A percentile compares a stretch with the other conserved stretches of the same genome.
phyloP scores from a whole-genome alignment of 345 rosid species.

The Erucastrum elatum region DNA sequence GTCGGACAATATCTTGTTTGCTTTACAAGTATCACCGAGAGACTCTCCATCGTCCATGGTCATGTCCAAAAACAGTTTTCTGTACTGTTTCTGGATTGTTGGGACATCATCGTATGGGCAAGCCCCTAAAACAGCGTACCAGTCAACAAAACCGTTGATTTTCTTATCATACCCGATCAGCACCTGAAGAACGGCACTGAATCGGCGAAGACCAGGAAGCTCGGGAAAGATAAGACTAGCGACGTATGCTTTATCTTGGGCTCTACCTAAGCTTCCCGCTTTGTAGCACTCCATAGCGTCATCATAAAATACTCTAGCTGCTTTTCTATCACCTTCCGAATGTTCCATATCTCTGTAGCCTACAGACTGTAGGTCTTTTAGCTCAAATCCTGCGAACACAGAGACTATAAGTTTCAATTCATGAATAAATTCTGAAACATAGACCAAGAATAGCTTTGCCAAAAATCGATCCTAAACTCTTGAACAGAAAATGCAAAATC shows the following conservation, averaged over 20 bases:
- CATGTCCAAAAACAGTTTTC: background rate
- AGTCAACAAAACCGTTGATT: constrained; percentile 48
- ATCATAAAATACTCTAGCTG: constrained; percentile 36
- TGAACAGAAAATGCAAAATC: background rate
- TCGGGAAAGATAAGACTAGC: constrained; percentile 42
- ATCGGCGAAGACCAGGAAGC: constrained; percentile 51
- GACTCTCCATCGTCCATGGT: background rate
- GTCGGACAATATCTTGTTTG: background rate
- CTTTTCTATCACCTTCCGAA: background rate
- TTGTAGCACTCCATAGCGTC: constrained; percentile 49
- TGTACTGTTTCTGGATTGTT: background rate
- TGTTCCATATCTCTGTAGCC: too few relatives aligned
- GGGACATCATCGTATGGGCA: background rate
- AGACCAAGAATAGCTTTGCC: background rate
- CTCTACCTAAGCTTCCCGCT: constrained; percentile 43
- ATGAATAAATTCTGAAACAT: background rate
- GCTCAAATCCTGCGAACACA: background rate
- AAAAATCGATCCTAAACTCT: background rate
- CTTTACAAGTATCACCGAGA: background rate
- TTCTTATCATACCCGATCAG: constrained; percentile 29
- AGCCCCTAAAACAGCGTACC: constrained; percentile 38
- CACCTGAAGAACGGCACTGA: constrained; percentile 47
- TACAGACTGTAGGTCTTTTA: background rate
- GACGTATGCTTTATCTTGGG: constrained; percentile 40
- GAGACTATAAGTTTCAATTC: background rate